Evolutionary conservation across 306 rosid species (phyloP), one percentile per base, ranked within the genome.

Genomic region (Vigna trinervia): DNA sequence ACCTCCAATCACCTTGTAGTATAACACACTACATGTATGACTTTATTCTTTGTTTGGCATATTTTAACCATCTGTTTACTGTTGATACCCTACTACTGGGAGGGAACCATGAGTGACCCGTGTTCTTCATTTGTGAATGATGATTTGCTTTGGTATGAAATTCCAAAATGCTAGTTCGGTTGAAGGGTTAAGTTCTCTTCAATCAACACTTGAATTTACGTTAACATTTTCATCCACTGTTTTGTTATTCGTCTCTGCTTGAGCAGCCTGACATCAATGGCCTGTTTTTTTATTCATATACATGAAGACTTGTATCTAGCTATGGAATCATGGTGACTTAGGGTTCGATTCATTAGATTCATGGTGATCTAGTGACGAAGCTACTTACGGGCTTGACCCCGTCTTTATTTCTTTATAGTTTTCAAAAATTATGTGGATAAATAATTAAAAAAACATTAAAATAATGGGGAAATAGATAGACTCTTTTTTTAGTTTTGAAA

Each of bases 1-100:
- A 52, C 71, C 71, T 66, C 78, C 70, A 69, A 67, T 75, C 85
- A 53, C 73, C 85, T 72, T 79, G 48, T 80, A 64, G 48, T 80
- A 64, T 75, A 80, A 79, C 87, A 86, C 82, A 87, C 74, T 76
- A 83, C 83, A 10, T 74, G 79, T 83, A 72, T 80, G 82, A 73
- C 79, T 67, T 76, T 46, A 15, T 80, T 76, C 79, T 67, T 30
- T 71, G 79, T 41, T 78, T 84, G 80, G 74, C 85, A 78, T 78
- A 81, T 76, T 53, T 75, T 71, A 19, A 56, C 77, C 69, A 54
- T 75, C 58, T 47, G 51, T 80, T 62, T 60, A 60, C 75, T 62
- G 70, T 47, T 69, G 66, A 71, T 75, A 65, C 63, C 71, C 69
- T 28, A 41, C 52, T 83, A 74, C 38, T 28, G 22, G 61, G 84